phyloP scores from a whole-genome alignment of 495 filamentous ascomycete genomes.

The Tuber melanosporum region DNA sequence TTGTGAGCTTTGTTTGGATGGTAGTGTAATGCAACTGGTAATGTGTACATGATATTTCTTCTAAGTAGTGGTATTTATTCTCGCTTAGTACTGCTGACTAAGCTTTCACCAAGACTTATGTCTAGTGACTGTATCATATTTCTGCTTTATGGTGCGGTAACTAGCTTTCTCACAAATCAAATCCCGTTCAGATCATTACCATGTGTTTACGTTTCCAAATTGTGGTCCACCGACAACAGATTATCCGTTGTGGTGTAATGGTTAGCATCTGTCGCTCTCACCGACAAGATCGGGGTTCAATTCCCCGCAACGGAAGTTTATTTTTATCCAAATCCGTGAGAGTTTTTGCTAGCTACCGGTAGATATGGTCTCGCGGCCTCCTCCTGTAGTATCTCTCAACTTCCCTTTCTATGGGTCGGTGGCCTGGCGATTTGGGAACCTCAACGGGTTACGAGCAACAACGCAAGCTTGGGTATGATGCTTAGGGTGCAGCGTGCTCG shows the following conservation, averaged over 20 bases:
- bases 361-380: neutral
- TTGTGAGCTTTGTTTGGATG: too few relatives aligned
- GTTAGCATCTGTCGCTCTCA: conserved; percentile 26
- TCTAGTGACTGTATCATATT: too few relatives aligned
- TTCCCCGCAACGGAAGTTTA: conserved; percentile 16
- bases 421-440: neutral
- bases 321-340: neutral
- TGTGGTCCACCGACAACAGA: neutral
- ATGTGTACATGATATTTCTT: too few relatives aligned
- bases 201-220: neutral
- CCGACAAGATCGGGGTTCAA: conserved; percentile 26
- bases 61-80: too few relatives aligned
- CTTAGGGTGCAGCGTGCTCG: neutral
- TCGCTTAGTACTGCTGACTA: too few relatives aligned
- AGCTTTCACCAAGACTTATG: too few relatives aligned
- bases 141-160: neutral
- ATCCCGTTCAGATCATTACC: neutral
- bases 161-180: neutral
- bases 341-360: neutral
- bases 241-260: conserved; percentile 25
- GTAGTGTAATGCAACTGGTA: too few relatives aligned
- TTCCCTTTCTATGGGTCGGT: neutral
- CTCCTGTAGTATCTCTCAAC: neutral
- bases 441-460: neutral
- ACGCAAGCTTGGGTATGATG: neutral